Percentiles rank a stretch among this genome's conserved stretches.
phyloP scores from a whole-genome alignment of 2,329 filamentous ascomycete genomes.

The Alternaria arbusti region DNA sequence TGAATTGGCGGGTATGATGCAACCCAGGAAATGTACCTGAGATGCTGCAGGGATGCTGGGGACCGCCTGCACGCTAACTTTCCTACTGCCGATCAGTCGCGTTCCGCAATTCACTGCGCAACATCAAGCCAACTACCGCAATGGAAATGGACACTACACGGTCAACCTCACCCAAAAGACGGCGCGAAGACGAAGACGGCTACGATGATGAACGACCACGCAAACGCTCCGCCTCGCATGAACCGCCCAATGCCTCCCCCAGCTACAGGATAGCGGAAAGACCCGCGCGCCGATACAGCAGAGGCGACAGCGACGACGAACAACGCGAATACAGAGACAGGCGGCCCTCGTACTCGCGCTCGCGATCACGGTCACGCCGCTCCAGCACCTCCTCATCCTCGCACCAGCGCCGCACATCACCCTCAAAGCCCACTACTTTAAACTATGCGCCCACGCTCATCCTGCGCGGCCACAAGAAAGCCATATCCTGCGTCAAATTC shows the following conservation, averaged over 20 bases:
- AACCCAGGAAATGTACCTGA: slow-evolving; percentile 18
- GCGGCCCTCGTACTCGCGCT: slow-evolving; percentile 26
- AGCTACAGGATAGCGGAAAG: slow-evolving; percentile 42
- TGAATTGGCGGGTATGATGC: slow-evolving; percentile 14
- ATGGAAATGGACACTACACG: slow-evolving; percentile 24
- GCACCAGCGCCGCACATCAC: slow-evolving; percentile 37
- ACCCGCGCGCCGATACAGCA: slow-evolving; percentile 44
- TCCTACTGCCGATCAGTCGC: slow-evolving; percentile 14
- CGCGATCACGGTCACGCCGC: slow-evolving; percentile 17
- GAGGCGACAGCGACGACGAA: slow-evolving; percentile 41
- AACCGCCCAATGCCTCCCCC: slow-evolving; percentile 35
- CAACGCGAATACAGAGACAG: slow-evolving; percentile 33
- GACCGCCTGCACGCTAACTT: slow-evolving; percentile 12
- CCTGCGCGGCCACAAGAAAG: slow-evolving; percentile 77
- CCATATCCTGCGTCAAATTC: slow-evolving; percentile 85
- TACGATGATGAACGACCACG: slow-evolving; percentile 37
- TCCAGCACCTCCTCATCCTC: slow-evolving; percentile 25
- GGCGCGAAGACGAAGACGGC: slow-evolving; percentile 36
- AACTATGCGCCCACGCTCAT: slow-evolving; percentile 74
- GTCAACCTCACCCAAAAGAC: slow-evolving; percentile 38
- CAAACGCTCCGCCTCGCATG: slow-evolving; percentile 42
- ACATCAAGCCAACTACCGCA: neutral
- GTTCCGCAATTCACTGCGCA: slow-evolving; percentile 10
- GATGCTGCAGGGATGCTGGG: slow-evolving; percentile 18
- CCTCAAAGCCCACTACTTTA: slow-evolving; percentile 62